phyloP scores from a whole-genome alignment of 2,329 filamentous ascomycete species.

The Colletotrichum sp. region DNA sequence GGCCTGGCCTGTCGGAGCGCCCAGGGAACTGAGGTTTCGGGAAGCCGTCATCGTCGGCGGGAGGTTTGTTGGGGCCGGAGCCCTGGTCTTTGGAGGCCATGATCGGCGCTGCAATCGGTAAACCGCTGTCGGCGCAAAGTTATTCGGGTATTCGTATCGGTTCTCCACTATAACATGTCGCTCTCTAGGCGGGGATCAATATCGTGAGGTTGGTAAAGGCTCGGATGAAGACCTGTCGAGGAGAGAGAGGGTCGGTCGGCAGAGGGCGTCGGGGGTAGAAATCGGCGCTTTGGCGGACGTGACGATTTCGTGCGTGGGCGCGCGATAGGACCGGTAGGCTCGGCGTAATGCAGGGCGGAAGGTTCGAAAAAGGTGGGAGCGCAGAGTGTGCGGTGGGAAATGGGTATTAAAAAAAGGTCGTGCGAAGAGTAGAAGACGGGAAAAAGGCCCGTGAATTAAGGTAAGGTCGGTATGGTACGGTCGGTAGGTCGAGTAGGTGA shows the following conservation, averaged over 20 bases:
- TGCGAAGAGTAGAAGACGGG: background rate
- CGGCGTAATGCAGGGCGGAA: background rate
- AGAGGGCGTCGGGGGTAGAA: background rate
- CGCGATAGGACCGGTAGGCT: constrained; percentile 1
- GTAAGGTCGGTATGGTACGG: background rate
- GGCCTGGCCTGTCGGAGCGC: constrained; percentile 48
- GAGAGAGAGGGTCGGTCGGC: background rate
- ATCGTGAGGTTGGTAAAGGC: background rate
- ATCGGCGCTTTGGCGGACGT: constrained; percentile 5
- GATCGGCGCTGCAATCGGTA: background rate
- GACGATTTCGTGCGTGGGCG: background rate
- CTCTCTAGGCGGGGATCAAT: background rate
- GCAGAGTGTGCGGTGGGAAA: constrained; percentile 5
- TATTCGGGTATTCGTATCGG: background rate
- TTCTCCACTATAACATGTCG: constrained; percentile 12
- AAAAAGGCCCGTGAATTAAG: constrained; percentile 13
- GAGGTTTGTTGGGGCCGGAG: constrained; percentile 36
- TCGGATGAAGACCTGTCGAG: background rate
- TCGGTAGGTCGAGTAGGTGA: background rate
- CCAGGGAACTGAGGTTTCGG: constrained; percentile 43
- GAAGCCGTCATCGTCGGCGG: constrained; percentile 43
- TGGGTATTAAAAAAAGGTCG: constrained; percentile 14
- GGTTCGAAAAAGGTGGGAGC: constrained; percentile 7
- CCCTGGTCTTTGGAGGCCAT: constrained; percentile 44
- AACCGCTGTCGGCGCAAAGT: background rate